Percentiles rank a stretch among this genome's conserved stretches.
Evolutionary conservation across 371 early-diverging fungal species (phyloP).

Genomic region (Amoeboradix gromovi): DNA sequence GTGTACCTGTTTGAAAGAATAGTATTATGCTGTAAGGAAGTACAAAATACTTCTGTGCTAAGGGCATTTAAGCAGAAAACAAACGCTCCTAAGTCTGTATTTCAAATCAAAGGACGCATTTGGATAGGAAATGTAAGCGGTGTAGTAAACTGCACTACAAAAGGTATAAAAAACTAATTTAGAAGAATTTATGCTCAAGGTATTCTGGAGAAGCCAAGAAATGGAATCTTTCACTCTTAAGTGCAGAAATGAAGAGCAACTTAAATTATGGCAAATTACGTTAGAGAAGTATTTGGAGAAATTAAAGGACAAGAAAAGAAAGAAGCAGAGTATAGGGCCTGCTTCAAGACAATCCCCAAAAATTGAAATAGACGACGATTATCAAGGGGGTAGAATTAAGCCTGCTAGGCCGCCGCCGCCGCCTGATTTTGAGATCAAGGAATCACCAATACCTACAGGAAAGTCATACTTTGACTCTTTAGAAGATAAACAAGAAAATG

Average conservation of each 20-base stretch:
- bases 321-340: background rate
- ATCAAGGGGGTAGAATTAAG: too few species aligned
- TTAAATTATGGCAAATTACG: slow-evolving; percentile 47
- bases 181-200: slow-evolving; percentile 22
- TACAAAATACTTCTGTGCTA: background rate
- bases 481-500: background rate
- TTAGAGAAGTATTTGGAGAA: slow-evolving; percentile 8
- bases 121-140: slow-evolving; percentile 43
- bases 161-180: slow-evolving; percentile 11
- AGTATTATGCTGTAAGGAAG: background rate
- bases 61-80: background rate
- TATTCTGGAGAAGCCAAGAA: slow-evolving; percentile 39
- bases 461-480: background rate
- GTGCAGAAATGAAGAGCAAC: slow-evolving; percentile 62
- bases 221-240: slow-evolving; percentile 43
- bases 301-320: background rate
- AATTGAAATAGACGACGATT: too few species aligned
- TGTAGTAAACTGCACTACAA: slow-evolving; percentile 32
- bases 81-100: slow-evolving; percentile 9
- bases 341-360: background rate
- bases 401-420: background rate
- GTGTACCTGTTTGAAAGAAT: slow-evolving; percentile 51
- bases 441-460: background rate
- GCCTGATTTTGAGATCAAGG: background rate
- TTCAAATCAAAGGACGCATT: slow-evolving; percentile 50